A percentile compares a stretch with the other conserved stretches of the same genome.
Evolutionary conservation across 2,329 filamentous ascomycete genomes (phyloP).

Genomic region (Exophiala aquamarina): DNA sequence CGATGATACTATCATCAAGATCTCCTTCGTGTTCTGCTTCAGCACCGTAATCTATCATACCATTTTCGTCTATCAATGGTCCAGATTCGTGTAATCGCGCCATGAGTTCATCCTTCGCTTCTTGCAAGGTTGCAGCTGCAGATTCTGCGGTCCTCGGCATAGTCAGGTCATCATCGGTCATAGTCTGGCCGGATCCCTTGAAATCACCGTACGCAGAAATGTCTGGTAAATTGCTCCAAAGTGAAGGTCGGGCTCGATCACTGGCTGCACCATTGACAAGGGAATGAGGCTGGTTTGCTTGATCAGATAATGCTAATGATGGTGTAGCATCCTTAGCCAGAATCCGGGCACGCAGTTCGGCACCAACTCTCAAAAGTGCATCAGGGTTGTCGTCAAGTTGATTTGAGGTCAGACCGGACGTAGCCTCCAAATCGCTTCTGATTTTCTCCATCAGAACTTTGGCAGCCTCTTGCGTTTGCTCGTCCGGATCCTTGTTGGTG

Average conservation of each 20-base stretch:
- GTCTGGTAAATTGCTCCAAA: slow-evolving; percentile 45
- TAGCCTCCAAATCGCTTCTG: slow-evolving; percentile 49
- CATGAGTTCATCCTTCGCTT: slow-evolving; percentile 53
- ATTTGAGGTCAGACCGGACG: slow-evolving; percentile 30
- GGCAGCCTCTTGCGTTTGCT: slow-evolving; percentile 40
- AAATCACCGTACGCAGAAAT: slow-evolving; percentile 41
- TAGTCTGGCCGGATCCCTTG: slow-evolving; percentile 37
- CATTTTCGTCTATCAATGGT: slow-evolving; percentile 35
- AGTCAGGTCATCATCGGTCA: slow-evolving; percentile 46
- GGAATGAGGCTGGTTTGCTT: slow-evolving; percentile 31
- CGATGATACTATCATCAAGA: slow-evolving; percentile 42
- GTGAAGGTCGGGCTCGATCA: slow-evolving; percentile 40
- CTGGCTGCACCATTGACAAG: slow-evolving; percentile 43
- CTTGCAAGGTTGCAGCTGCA: slow-evolving; percentile 50
- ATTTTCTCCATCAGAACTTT: slow-evolving; percentile 50
- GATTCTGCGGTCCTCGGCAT: slow-evolving; percentile 49
- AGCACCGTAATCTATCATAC: slow-evolving; percentile 44
- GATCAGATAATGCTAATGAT: not conserved
- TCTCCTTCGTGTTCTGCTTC: slow-evolving; percentile 48
- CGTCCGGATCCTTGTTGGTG: slow-evolving; percentile 23
- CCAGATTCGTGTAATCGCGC: slow-evolving; percentile 48
- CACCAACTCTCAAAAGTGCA: slow-evolving; percentile 34
- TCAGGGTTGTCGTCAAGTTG: slow-evolving; percentile 29
- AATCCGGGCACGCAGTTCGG: slow-evolving; percentile 27
- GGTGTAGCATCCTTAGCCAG: slow-evolving; percentile 5